phyloP scores from a whole-genome alignment of 768 basidiomycete genomes.

The Tulasnella sp. region DNA sequence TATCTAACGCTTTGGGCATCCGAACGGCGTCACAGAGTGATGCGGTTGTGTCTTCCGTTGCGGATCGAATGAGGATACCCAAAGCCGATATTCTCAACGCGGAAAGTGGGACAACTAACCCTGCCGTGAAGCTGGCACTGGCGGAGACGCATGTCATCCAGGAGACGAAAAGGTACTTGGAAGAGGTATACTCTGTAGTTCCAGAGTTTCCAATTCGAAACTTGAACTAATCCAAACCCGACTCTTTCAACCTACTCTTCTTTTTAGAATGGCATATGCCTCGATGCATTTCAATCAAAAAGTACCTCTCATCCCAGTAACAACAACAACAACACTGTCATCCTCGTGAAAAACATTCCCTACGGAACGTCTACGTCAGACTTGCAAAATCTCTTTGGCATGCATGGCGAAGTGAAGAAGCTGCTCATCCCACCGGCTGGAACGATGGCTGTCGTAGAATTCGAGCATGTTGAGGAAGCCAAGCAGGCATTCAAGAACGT shows the following conservation, averaged over 20 bases:
- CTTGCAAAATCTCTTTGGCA: conserved; percentile 70
- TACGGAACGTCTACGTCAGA: conserved; percentile 72
- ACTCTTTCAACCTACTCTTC: conserved; percentile 31
- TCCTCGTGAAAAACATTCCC: conserved; percentile 95
- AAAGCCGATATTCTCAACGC: conserved; percentile 87
- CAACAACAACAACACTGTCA: conserved; percentile 71
- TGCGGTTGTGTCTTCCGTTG: conserved; percentile 84
- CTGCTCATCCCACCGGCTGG: conserved; percentile 86
- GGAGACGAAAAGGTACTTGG: conserved; percentile 87
- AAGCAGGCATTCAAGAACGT: conserved; percentile 68
- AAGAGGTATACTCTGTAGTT: conserved; percentile 31
- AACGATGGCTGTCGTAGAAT: conserved; percentile 88
- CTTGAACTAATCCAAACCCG: conserved; percentile 50
- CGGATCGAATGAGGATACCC: conserved; percentile 75
- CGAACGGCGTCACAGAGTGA: conserved; percentile 56
- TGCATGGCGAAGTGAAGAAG: conserved; percentile 60
- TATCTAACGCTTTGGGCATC: background rate
- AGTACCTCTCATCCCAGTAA: conserved; percentile 32
- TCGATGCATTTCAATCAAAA: conserved; percentile 29
- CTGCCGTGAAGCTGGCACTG: conserved; percentile 89
- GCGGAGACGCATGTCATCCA: conserved; percentile 95
- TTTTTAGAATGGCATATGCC: conserved; percentile 30
- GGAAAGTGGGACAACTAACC: conserved; percentile 38
- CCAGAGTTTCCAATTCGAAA: background rate
- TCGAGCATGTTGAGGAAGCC: conserved; percentile 62